Evolutionary conservation across 371 early-diverging fungal genomes (phyloP), one percentile per base, ranked within the genome.

Genomic region (Rhizomucor miehei): DNA sequence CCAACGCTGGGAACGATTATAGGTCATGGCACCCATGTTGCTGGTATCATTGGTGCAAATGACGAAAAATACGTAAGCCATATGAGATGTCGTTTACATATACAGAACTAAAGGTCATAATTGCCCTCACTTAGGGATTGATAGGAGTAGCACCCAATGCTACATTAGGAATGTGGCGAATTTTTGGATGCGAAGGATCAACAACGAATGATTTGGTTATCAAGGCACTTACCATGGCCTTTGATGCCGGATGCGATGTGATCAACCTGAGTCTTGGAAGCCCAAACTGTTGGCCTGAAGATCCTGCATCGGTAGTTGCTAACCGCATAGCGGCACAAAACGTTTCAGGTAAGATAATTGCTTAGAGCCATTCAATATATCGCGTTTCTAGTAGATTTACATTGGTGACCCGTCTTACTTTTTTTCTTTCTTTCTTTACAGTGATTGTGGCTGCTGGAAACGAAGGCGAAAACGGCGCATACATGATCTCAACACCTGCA

Each of bases 211-310:
- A 89, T 47, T 58, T 86, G 5, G 80, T 93, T 3, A 75, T 89
- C 21, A 67, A 77, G 34, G 93, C 87, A 2, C 64, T 91, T 60
- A 70, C 79, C 36, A 62, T 55, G 39, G 92, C 92, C 0, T 75
- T 74, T 56, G 88, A 75, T 52, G 71, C 73, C 29, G 69, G 72
- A 16, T 75, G 72, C 61, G 77, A 88, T 39, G 59, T 89, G 17
- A 84, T 89, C 53, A 89, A 84, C 65, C 71, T 92, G 55, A 88
- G 88, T 56, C 59, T 92, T 43, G 93, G 93, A 25, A 77, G 76
- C 6, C 71, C 77, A 13, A 75, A 77, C 54, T 77, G 71, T 39
- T 89, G 84, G 82, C 60, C 66, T 44, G 76, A 83, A 34, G 77
- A 80, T 56, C 71, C 82, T 11, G 62, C 74, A 13, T 67, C 86